Conservation (phyloP, 768 basidiomycete genomes). For the Naganishia onofrii region DNA sequence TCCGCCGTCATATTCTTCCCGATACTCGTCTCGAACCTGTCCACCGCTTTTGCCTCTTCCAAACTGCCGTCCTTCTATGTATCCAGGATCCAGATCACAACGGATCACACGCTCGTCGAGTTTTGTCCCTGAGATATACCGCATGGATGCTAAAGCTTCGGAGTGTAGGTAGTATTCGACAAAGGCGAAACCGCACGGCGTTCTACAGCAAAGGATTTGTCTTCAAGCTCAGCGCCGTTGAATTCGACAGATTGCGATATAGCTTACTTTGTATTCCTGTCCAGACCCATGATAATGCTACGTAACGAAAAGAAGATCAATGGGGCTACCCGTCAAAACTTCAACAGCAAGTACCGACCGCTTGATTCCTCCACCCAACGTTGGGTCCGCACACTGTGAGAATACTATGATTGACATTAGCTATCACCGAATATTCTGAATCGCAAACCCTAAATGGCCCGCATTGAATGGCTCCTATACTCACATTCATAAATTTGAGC, state of each 20-base stretch:
- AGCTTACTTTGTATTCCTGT: conserved; percentile 45
- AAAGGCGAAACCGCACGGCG: conserved; percentile 53
- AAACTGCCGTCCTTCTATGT: conserved; percentile 93
- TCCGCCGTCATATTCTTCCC: conserved; percentile 94
- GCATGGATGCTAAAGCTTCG: conserved; percentile 87
- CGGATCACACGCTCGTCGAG: conserved; percentile 97
- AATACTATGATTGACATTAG: conserved; percentile 39
- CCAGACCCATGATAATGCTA: conserved; percentile 52
- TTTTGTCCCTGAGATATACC: conserved; percentile 95
- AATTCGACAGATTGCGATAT: background rate
- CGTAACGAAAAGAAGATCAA: background rate
- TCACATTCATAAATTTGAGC: conserved; percentile 51
- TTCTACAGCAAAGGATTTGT: conserved; percentile 37
- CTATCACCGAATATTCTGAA: background rate
- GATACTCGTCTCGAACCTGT: conserved; percentile 90
- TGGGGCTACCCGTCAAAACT: background rate
- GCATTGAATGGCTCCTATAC: conserved; percentile 16
- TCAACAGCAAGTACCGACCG: conserved; percentile 31
- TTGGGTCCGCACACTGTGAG: conserved; percentile 45
- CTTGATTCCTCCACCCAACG: conserved; percentile 50
- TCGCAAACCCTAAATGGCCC: background rate
- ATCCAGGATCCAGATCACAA: conserved; percentile 94
- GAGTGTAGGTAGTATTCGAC: conserved; percentile 79
- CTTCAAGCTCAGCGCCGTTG: background rate
- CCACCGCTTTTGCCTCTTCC: conserved; percentile 96